Evolutionary conservation across 1,284 basidiomycete species (phyloP), one percentile per base, ranked within the genome.

Genomic region (Fomitopsis palustris): DNA sequence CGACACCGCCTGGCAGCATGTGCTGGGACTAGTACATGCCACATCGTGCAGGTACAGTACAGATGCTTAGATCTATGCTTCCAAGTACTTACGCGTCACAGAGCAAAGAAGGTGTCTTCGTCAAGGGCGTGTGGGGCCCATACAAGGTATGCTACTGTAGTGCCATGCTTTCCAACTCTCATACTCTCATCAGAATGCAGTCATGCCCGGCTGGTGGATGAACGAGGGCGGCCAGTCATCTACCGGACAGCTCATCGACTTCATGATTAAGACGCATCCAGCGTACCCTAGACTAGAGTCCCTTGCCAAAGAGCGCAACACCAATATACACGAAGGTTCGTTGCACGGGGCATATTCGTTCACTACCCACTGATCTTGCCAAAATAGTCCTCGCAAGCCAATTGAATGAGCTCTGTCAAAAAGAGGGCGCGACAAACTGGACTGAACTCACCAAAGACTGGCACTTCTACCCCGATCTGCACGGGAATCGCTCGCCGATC

Each of bases 161-260:
- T 43, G 39, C 12, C 10, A 61, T 21, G 10, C 14, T 35, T 29
- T 33, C 54, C 35, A 56, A 33, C 33, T 17, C n/a, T 58, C 29
- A 58, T 27, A 5, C 45, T 19, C 0, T 43, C n/a, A 3, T 5
- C 64, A 89, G 86, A 86, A 95, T 68, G 86, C 91, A 17, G 83
- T 96, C 27, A 97, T 98, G 77, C 90, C 90, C 29, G 94, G 88
- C 14, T 95, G 91, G 88, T 96, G 96, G 97, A 98, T 98, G 95
- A 99, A 97, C 70, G 96, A 99, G 76, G 96, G 96, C 42, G 96
- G 96, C 0, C 96, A 99, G 75, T 97, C 95, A 19, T 96, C 95
- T 0, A 99, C 96, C 0, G 97, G 96, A n/a, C 96, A 93, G 88
- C 81, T 98, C 25, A 95, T 98, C 64, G 95, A 99, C 70, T 98